Conservation (phyloP, 1,284 basidiomycete genomes). For the Fomitiporia mediterranea region DNA sequence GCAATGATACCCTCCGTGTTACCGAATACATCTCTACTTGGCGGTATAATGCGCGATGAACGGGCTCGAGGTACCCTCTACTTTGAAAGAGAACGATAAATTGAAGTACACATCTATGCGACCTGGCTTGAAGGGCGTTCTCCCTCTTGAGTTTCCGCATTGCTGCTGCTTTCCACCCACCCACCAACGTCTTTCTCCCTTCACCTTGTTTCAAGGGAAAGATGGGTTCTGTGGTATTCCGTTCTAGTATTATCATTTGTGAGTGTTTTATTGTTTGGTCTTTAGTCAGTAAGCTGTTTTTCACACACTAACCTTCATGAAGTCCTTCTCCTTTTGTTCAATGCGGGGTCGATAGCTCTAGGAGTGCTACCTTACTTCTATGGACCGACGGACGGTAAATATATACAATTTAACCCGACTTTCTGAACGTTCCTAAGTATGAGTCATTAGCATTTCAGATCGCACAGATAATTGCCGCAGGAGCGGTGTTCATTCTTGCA, state of each 20-base stretch:
- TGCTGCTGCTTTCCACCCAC: background rate
- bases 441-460: constrained; percentile 14
- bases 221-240: background rate
- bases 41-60: background rate
- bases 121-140: background rate
- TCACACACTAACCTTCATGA: background rate
- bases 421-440: background rate
- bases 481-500: constrained; percentile 5
- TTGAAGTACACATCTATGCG: background rate
- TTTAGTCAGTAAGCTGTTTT: background rate
- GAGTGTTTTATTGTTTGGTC: background rate
- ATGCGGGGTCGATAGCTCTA: constrained; percentile 14
- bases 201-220: background rate
- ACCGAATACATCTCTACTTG: background rate
- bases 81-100: constrained; percentile 1
- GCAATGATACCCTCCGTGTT: background rate
- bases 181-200: background rate
- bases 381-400: constrained; percentile 4
- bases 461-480: constrained; percentile 9
- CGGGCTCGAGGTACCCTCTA: background rate
- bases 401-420: background rate
- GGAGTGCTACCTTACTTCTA: constrained; percentile 9
- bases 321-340: constrained; percentile 15
- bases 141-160: background rate
- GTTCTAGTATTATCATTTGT: constrained; percentile 7